Evolutionary conservation across 108 stramenopile genomes (phyloP).

Genomic region (Skeletonema costatum): DNA sequence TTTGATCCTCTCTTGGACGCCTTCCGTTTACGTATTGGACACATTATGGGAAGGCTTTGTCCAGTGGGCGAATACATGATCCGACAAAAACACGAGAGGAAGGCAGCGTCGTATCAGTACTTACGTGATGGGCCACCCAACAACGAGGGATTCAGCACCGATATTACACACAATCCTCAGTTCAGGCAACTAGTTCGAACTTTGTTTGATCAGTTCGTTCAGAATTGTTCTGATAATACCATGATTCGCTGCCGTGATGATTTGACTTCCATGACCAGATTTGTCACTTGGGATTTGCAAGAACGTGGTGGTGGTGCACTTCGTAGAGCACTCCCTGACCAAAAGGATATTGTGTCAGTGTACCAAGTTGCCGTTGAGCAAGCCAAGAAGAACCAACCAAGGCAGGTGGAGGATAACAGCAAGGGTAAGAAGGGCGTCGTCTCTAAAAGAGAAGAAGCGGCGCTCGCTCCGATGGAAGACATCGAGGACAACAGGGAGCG

Average conservation of each 20-base stretch:
- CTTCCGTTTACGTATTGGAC: constrained; percentile 65
- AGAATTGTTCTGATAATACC: constrained; percentile 68
- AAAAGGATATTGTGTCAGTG: constrained; percentile 67
- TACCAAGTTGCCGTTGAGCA: constrained; percentile 72
- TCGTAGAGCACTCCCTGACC: constrained; percentile 78
- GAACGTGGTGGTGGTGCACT: constrained; percentile 84
- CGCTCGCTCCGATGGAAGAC: constrained; percentile 42
- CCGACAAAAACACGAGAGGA: constrained; percentile 68
- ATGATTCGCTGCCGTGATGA: constrained; percentile 85
- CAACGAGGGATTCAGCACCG: constrained; percentile 34
- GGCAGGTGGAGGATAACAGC: constrained; percentile 37
- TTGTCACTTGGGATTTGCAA: constrained; percentile 95
- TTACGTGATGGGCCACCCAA: constrained; percentile 32
- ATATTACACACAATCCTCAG: constrained; percentile 70
- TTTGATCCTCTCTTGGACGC: constrained; percentile 87
- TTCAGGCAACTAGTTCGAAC: constrained; percentile 75
- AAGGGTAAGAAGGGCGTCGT: constrained; percentile 45
- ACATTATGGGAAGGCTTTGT: constrained; percentile 89
- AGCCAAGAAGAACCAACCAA: constrained; percentile 47
- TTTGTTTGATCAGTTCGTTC: constrained; percentile 87
- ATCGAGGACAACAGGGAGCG: constrained; percentile 60
- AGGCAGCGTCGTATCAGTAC: constrained; percentile 53
- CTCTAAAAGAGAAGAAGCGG: constrained; percentile 42
- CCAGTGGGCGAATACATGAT: constrained; percentile 90
- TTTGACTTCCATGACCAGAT: constrained; percentile 85